Percentiles rank a stretch among this genome's conserved stretches.
Conservation (phyloP, 208 protist genomes). For the Trypanosoma platydactyli region DNA sequence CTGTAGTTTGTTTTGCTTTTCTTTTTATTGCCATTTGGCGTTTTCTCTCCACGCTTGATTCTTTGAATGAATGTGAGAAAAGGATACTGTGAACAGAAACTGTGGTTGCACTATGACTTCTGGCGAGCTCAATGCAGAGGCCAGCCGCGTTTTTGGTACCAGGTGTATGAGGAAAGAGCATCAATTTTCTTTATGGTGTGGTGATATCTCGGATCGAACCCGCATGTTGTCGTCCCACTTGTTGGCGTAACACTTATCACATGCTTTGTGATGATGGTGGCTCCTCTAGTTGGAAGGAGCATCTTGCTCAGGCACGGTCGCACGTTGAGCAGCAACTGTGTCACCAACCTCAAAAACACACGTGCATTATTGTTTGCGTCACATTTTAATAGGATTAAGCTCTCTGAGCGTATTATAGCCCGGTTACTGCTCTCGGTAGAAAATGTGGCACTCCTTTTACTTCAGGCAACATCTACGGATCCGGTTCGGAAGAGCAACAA, state of each 20-base stretch:
- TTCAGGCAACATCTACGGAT: constrained; percentile 17
- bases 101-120: no score
- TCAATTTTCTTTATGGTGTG: no score
- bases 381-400: constrained; percentile 5
- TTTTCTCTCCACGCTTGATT: no score
- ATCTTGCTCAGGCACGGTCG: not conserved
- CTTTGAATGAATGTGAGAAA: no score
- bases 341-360: constrained; percentile 13
- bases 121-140: no score
- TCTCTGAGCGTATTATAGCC: constrained; percentile 8
- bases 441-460: constrained; percentile 30
- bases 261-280: not conserved
- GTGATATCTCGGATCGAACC: no score
- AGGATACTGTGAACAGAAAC: no score
- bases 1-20: not conserved
- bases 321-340: not conserved
- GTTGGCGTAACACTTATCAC: no score
- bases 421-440: constrained; percentile 23
- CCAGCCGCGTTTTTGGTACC: no score
- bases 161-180: no score
- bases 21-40: no score
- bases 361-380: constrained; percentile 22
- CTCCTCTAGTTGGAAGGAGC: constrained; percentile 2
- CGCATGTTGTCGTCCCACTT: no score
- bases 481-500: not conserved